Evolutionary conservation across 768 basidiomycete species (phyloP).

Genomic region (Mrakia blollopis): DNA sequence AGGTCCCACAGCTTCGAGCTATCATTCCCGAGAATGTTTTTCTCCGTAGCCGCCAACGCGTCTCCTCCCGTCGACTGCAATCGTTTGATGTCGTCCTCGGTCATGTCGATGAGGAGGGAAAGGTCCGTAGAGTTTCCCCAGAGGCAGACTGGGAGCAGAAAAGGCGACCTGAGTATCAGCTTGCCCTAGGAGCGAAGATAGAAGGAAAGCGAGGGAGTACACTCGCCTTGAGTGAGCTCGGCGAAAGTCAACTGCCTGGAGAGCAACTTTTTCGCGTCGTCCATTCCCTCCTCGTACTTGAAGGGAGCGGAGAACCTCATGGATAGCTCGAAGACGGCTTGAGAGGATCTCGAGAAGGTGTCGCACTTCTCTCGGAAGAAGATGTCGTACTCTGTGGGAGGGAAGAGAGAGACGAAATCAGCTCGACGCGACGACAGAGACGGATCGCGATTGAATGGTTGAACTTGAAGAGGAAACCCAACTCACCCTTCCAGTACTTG

Average conservation of each 20-base stretch:
- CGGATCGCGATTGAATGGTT: not conserved
- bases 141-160: constrained; percentile 70
- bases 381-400: constrained; percentile 72
- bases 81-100: constrained; percentile 88
- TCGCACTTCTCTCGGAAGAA: constrained; percentile 96
- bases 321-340: constrained; percentile 91
- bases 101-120: constrained; percentile 76
- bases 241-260: constrained; percentile 74
- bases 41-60: constrained; percentile 87
- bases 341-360: constrained; percentile 84
- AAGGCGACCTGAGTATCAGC: not conserved
- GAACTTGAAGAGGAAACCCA: not conserved
- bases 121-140: constrained; percentile 92
- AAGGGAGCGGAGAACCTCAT: constrained; percentile 84
- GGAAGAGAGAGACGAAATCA: not conserved
- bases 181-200: not conserved
- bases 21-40: constrained; percentile 90
- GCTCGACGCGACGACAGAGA: not conserved
- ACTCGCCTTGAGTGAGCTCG: constrained; percentile 68
- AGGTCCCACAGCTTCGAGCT: constrained; percentile 65
- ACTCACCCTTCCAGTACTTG: constrained; percentile 58
- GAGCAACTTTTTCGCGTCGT: constrained; percentile 50
- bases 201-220: not conserved
- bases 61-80: constrained; percentile 97
- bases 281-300: constrained; percentile 52